Evolutionary conservation across 176 grass and related monocot species (phyloP).

Genomic region (Rhynchospora tenuis): DNA sequence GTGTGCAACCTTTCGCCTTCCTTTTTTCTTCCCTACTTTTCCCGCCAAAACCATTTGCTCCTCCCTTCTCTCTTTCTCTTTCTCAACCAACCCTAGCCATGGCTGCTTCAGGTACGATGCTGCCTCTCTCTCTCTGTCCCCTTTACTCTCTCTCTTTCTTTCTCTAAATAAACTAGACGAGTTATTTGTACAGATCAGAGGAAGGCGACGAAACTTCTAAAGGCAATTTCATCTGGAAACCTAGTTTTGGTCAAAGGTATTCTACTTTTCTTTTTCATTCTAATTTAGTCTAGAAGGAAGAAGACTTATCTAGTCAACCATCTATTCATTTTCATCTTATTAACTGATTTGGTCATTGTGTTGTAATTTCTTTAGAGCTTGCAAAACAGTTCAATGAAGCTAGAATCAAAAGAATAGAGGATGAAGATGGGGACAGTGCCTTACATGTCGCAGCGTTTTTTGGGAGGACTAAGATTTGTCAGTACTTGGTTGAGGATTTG

Average conservation of each 20-base stretch:
- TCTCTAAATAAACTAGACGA: neutral
- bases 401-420: neutral
- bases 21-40: too few species aligned
- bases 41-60: too few species aligned
- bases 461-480: neutral
- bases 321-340: neutral
- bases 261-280: neutral
- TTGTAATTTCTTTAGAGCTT: neutral
- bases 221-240: neutral
- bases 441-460: neutral
- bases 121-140: too few species aligned
- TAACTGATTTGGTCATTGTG: neutral
- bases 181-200: neutral
- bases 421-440: neutral
- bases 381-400: neutral
- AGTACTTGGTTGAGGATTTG: neutral
- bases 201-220: neutral
- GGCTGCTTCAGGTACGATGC: neutral
- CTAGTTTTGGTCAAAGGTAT: neutral
- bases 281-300: too few species aligned
- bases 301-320: too few species aligned
- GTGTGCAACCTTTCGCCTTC: too few species aligned
- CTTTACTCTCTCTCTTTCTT: neutral
- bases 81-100: neutral
- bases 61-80: too few species aligned